These are phyloP conservation scores for Citrullus amarus DNA, from an alignment of 306 rosid genomes.

Conservation along the genomic window DNA sequence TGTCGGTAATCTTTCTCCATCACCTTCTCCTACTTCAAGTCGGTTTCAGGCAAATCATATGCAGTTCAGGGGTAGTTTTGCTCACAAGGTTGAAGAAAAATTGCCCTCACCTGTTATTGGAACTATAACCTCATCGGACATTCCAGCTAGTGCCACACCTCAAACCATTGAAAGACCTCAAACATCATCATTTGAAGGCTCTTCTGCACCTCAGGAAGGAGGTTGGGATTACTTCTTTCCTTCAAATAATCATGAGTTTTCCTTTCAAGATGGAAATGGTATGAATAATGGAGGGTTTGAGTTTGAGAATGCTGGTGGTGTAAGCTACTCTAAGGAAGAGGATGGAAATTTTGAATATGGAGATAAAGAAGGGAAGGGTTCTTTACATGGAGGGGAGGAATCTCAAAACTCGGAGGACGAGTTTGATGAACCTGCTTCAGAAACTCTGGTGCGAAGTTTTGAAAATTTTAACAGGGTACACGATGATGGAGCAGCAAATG, in stretches of 20 bases:
- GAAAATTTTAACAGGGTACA: conserved; percentile 59
- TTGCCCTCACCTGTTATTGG: conserved; percentile 41
- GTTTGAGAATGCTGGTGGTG: conserved; percentile 33
- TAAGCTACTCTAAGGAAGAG: conserved; percentile 40
- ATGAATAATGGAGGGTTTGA: conserved; percentile 29
- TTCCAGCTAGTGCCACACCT: conserved; percentile 29
- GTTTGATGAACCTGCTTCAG: conserved; percentile 66
- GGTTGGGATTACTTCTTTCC: conserved; percentile 86
- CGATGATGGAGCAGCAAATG: conserved; percentile 31
- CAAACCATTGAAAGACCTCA: conserved; percentile 29
- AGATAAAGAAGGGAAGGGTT: conserved; percentile 53
- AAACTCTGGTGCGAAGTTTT: conserved; percentile 53
- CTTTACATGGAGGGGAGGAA: conserved; percentile 42
- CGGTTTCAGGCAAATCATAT: conserved; percentile 54
- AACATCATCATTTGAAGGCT: conserved; percentile 31
- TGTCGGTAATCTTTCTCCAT: conserved; percentile 31
- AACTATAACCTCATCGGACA: conserved; percentile 46
- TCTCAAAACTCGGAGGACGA: conserved; percentile 70
- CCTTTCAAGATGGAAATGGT: conserved; percentile 53
- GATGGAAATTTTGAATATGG: conserved; percentile 64
- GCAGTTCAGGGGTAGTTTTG: conserved; percentile 42
- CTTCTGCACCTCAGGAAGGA: conserved; percentile 43
- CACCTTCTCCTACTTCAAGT: conserved; percentile 52
- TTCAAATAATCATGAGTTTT: conserved; percentile 57
- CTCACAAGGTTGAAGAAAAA: conserved; percentile 55